Conservation (phyloP, 495 filamentous ascomycete species). For the Aspergillus saccharolyticus region DNA sequence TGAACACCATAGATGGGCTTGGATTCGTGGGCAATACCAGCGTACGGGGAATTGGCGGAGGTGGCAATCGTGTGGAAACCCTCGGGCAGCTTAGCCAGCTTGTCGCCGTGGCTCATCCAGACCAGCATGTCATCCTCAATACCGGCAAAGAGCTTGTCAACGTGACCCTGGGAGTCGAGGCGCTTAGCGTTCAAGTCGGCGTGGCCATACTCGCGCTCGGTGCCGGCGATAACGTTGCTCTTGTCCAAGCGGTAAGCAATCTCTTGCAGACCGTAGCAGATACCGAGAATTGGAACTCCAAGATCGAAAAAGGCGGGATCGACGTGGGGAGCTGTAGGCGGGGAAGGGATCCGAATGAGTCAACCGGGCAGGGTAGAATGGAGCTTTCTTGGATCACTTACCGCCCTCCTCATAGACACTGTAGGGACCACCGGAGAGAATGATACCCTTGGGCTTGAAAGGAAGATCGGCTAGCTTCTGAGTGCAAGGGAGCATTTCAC, state of each 20-base stretch:
- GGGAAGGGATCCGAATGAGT: background rate
- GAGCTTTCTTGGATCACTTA: background rate
- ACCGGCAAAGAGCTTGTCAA: constrained; percentile 68
- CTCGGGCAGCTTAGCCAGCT: constrained; percentile 66
- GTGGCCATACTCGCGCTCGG: constrained; percentile 68
- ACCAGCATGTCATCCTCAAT: constrained; percentile 62
- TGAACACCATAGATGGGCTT: constrained; percentile 65
- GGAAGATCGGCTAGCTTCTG: constrained; percentile 71
- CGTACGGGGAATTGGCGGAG: constrained; percentile 70
- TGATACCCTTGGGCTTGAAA: constrained; percentile 79
- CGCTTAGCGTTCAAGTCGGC: constrained; percentile 50
- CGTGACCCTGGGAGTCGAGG: constrained; percentile 43
- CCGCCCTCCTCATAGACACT: constrained; percentile 63
- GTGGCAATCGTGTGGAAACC: constrained; percentile 68
- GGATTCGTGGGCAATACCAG: constrained; percentile 69
- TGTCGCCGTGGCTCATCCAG: constrained; percentile 89
- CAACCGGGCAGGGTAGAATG: background rate
- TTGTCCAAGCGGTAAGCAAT: constrained; percentile 69
- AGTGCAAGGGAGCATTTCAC: constrained; percentile 91
- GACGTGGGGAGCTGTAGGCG: constrained; percentile 55
- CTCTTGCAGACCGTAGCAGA: constrained; percentile 80
- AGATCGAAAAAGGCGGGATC: constrained; percentile 77
- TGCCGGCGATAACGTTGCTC: constrained; percentile 67
- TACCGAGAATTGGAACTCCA: constrained; percentile 69
- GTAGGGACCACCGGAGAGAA: constrained; percentile 66